Evolutionary conservation across 768 basidiomycete genomes (phyloP).

Genomic region (Neoboletus brunneissimus): DNA sequence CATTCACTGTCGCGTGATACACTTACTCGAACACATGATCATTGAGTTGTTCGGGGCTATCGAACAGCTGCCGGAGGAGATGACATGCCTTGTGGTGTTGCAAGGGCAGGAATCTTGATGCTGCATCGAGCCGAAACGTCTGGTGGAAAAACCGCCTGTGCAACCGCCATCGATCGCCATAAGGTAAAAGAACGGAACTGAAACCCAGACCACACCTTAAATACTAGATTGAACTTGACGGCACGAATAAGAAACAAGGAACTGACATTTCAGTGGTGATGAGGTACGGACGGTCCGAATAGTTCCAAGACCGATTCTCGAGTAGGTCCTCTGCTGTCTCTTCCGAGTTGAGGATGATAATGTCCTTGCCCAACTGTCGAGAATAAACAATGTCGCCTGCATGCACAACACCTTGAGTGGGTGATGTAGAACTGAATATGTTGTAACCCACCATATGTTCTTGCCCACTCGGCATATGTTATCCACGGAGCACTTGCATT

Average conservation of each 20-base stretch:
- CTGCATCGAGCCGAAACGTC: neutral
- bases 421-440: neutral
- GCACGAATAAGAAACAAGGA: neutral
- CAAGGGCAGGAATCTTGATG: neutral
- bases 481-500: neutral
- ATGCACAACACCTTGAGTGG: neutral
- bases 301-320: neutral
- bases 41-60: neutral
- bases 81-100: neutral
- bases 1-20: neutral
- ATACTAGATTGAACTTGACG: neutral
- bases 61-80: neutral
- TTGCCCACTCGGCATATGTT: neutral
- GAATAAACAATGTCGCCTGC: constrained; percentile 8
- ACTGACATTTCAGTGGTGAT: neutral
- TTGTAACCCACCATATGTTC: constrained; percentile 2
- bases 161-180: too few species aligned
- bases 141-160: neutral
- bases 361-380: neutral
- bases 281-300: neutral
- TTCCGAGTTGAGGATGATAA: constrained; percentile 9
- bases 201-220: neutral
- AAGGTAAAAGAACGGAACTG: neutral
- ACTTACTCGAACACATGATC: neutral
- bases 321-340: neutral